These are phyloP conservation scores for Fusarium longipes DNA, from an alignment of 2,329 filamentous ascomycete species.

Conservation along the genomic window DNA sequence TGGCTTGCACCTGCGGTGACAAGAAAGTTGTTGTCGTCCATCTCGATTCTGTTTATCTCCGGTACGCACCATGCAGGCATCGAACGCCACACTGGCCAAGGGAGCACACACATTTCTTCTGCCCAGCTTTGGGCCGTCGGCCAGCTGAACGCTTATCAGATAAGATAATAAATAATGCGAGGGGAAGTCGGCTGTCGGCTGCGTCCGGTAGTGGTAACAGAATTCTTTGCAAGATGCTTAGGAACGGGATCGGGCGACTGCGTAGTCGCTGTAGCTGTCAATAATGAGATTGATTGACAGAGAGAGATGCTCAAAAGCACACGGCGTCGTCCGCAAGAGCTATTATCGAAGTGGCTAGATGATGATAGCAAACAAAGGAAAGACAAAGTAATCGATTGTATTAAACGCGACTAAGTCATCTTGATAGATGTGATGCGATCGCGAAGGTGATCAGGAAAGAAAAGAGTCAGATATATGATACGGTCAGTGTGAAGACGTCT, in stretches of 20 bases:
- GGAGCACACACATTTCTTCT: conserved; percentile 8
- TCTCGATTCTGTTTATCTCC: conserved; percentile 37
- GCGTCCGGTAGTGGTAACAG: conserved; percentile 26
- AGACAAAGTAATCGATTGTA: not conserved
- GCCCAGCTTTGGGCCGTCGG: conserved; percentile 21
- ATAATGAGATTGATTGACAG: not conserved
- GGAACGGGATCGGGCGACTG: conserved; percentile 35
- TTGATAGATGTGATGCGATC: no score
- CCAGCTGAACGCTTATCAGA: conserved; percentile 31
- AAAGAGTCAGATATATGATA: not conserved
- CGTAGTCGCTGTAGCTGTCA: not conserved
- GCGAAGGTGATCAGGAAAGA: not conserved
- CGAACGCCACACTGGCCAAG: conserved; percentile 10
- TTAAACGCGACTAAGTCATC: not conserved
- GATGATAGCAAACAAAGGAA: not conserved
- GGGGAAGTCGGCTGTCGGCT: conserved; percentile 37
- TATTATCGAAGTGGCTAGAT: not conserved
- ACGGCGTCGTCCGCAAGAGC: not conserved
- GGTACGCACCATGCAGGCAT: conserved; percentile 5
- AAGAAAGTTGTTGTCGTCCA: conserved; percentile 27
- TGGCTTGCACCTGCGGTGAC: not conserved
- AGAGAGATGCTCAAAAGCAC: not conserved
- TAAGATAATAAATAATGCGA: conserved; percentile 24
- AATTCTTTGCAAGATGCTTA: not conserved
- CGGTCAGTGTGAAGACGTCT: not conserved